phyloP scores from a whole-genome alignment of 371 early-diverging fungal species.

The Zancudomyces culisetae region DNA sequence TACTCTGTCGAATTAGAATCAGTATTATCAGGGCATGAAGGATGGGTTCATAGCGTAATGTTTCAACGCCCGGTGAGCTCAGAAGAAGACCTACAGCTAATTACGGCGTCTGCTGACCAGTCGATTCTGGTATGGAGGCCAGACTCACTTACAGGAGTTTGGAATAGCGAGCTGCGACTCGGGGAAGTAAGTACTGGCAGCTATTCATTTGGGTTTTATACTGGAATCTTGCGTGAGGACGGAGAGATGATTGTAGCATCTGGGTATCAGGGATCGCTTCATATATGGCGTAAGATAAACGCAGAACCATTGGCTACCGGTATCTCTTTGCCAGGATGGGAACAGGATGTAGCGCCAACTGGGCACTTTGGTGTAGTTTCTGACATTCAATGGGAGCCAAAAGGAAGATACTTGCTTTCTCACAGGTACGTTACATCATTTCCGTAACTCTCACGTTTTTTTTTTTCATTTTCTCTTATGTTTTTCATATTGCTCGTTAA shows the following conservation, averaged over 20 bases:
- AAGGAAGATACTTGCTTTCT: conserved; percentile 42
- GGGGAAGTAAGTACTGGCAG: conserved; percentile 92
- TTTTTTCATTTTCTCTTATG: background rate
- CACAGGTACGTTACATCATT: conserved; percentile 30
- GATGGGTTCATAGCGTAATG: conserved; percentile 74
- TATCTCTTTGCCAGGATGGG: conserved; percentile 27
- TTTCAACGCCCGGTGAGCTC: conserved; percentile 40
- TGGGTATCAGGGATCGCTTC: conserved; percentile 76
- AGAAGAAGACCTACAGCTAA: conserved; percentile 45
- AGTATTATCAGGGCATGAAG: conserved; percentile 86
- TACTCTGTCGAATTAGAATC: conserved; percentile 66
- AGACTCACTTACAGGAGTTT: conserved; percentile 57
- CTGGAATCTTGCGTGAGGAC: conserved; percentile 48
- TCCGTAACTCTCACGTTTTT: background rate
- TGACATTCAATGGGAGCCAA: conserved; percentile 66
- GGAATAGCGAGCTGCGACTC: conserved; percentile 66
- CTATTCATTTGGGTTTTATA: conserved; percentile 60
- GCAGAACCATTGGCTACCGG: background rate
- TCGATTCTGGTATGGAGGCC: conserved; percentile 84
- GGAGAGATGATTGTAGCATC: conserved; percentile 49
- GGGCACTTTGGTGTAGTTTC: conserved; percentile 65
- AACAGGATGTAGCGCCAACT: conserved; percentile 44
- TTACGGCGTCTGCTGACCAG: conserved; percentile 85
- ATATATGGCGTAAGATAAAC: conserved; percentile 40
- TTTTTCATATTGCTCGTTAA: background rate